Base-by-base conservation (phyloP, 371 early-diverging fungal genomes). In the Mucor sp. region DNA sequence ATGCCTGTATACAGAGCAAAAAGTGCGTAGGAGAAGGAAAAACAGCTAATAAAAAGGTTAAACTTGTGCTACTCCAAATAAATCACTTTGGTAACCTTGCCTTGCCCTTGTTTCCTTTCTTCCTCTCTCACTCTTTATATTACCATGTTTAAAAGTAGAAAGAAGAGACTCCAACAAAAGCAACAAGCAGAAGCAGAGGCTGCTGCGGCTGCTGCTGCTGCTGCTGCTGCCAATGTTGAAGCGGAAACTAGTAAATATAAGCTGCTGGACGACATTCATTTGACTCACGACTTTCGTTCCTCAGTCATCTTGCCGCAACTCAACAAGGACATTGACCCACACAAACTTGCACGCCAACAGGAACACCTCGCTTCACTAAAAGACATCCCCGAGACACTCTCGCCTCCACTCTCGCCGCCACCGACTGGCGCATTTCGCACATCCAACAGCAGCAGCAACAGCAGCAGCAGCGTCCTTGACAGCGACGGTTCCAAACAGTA, bases 221-320 rank as follows among this genome's bases (percentile, higher is more conserved):
- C 61, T 17, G 64, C 58, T 1, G 28, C 48, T 33, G 37, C 32
- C 14, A 21, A 28, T 8, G 4, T 35, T 19, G 32, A 19, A 21
- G 50, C 47, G 6, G 47, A 32, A 35, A 11, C 32, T 19, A 62
- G 62, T 23, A 62, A 67, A 44, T 70, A 68, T 58, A 55, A 37
- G n/a, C 65, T 78, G 33, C 66, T 81, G 14, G 76, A 78, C 58
- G 81, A 81, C 62, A 69, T 81, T 65, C 64, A 71, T 35, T 55
- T 76, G 27, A 59, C 71, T 28, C 70, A 75, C 33, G 81, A 81
- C 68, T 81, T 81, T 64, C 75, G 79, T n/a, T 70, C 81, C 53
- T 81, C 81, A n/a, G 67, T 78, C 59, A 81, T 81, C 60, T 44
- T 81, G 30, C 77, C 77, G 28, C 74, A 79, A 58, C 62, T 78